Base-by-base conservation (phyloP, 257 asterid species). In the Parsonsia alboflavescens region DNA sequence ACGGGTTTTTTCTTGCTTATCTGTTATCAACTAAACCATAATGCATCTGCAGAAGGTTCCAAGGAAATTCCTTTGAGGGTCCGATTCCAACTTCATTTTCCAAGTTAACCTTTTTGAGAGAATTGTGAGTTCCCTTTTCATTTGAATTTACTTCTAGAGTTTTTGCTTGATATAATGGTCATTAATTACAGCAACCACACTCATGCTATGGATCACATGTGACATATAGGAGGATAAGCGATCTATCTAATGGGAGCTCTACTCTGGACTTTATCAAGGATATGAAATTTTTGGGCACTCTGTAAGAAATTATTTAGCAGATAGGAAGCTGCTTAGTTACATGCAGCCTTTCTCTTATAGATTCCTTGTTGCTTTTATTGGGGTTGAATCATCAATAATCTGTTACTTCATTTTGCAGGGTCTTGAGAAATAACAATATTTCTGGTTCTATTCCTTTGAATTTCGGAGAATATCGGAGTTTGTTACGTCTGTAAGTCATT, bases 1-100 rank as follows among this genome's bases (percentile, higher is more conserved):
- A 48, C 68, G 50, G 21, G 6, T 49, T 30, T 36, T 65, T 53
- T 69, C 41, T 67, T 72, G 46, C 64, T 77, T 15, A 19, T 39
- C 49, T 74, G 52, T 85, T 54, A 68, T 50, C 48, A 45, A 61
- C 50, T 66, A 9, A 70, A 61, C 73, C 44, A 19, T 48, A 39
- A 71, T 58, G 42, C 44, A 9, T 71, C 62, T 77, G 65, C 85
- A 93, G 98, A 87, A 84, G 91, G 84, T 78, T 93, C 17, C 93
- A 90, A 72, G 97, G 98, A 62, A 93, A 93, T 82, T 84, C 96
- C 68, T 84, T 93, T 77, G 83, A 85, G 68, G 98, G 98, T 59
- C 75, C 89, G 71, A 89, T 93, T 74, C 98, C 98, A 42, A 65
- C 80, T 41, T 82, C 94, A 10, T 84, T 90, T 79, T 83, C 96